Conservation (phyloP, 768 basidiomycete genomes). For the Tylopilus cervinicoccineus region DNA sequence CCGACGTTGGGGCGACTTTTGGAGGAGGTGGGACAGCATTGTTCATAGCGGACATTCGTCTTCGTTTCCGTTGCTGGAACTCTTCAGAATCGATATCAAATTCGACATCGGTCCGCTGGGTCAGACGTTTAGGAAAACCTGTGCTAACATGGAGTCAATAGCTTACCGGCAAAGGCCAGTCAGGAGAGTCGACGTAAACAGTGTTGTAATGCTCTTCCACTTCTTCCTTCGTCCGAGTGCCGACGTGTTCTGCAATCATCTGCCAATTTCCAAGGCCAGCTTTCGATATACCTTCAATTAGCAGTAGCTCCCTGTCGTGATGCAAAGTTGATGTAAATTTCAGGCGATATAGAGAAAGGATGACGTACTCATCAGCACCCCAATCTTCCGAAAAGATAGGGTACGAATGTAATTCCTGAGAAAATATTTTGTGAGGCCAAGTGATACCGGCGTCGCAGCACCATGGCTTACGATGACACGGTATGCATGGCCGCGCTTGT, state of each 20-base stretch:
- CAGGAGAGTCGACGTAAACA: conserved; percentile 72
- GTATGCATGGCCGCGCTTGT: conserved; percentile 85
- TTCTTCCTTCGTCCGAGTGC: conserved; percentile 91
- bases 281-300: conserved; percentile 82
- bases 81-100: conserved; percentile 76
- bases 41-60: conserved; percentile 80
- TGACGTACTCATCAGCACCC: conserved; percentile 92
- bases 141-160: conserved; percentile 4
- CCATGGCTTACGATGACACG: conserved; percentile 71
- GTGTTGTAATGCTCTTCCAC: conserved; percentile 84
- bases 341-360: background rate
- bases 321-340: conserved; percentile 3
- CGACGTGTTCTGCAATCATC: conserved; percentile 92
- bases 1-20: conserved; percentile 80
- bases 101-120: conserved; percentile 42
- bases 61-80: conserved; percentile 86
- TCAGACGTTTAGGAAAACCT: background rate
- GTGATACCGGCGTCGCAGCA: background rate
- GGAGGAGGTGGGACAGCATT: conserved; percentile 50
- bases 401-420: conserved; percentile 90
- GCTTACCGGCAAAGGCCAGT: conserved; percentile 81
- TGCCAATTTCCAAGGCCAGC: conserved; percentile 97
- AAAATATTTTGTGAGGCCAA: background rate
- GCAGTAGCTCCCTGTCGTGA: conserved; percentile 68
- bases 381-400: conserved; percentile 94